phyloP scores from a whole-genome alignment of 495 filamentous ascomycete species.

The Filosporella fistucella region DNA sequence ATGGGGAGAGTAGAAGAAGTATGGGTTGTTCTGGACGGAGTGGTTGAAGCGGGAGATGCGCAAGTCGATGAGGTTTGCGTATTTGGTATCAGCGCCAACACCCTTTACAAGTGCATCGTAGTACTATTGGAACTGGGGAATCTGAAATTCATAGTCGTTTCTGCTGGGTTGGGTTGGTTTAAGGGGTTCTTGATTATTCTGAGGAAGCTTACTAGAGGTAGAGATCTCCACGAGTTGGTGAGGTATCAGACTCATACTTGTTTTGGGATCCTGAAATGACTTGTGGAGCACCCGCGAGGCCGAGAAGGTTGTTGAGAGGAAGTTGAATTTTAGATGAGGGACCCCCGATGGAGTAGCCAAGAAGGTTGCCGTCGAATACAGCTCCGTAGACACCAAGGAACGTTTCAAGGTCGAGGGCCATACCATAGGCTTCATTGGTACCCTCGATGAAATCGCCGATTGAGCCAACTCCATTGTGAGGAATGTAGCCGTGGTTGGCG shows the following conservation, averaged over 20 bases:
- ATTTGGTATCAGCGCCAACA: not conserved
- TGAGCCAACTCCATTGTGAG: constrained; percentile 31
- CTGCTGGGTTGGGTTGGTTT: not conserved
- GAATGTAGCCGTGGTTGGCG: constrained; percentile 33
- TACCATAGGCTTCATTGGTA: not conserved
- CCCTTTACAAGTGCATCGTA: not conserved
- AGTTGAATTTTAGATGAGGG: not conserved
- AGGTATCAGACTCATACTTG: constrained; percentile 30
- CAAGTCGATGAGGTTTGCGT: not conserved
- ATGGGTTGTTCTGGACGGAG: not conserved
- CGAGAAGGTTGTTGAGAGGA: constrained; percentile 14
- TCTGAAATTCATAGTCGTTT: not conserved
- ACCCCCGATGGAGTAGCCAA: constrained; percentile 13
- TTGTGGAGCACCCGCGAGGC: constrained; percentile 17
- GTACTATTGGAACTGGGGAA: not conserved
- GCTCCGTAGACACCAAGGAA: constrained; percentile 31
- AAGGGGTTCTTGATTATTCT: no score
- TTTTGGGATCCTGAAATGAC: constrained; percentile 47
- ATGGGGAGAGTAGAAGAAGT: constrained; percentile 28
- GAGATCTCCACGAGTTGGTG: not conserved
- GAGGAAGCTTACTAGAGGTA: not conserved
- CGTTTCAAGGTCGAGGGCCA: constrained; percentile 26
- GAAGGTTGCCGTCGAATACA: constrained; percentile 27
- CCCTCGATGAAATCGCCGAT: not conserved
- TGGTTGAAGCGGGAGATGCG: not conserved